Evolutionary conservation across 345 rosid genomes (phyloP).

Genomic region (Lumnitzera racemosa): DNA sequence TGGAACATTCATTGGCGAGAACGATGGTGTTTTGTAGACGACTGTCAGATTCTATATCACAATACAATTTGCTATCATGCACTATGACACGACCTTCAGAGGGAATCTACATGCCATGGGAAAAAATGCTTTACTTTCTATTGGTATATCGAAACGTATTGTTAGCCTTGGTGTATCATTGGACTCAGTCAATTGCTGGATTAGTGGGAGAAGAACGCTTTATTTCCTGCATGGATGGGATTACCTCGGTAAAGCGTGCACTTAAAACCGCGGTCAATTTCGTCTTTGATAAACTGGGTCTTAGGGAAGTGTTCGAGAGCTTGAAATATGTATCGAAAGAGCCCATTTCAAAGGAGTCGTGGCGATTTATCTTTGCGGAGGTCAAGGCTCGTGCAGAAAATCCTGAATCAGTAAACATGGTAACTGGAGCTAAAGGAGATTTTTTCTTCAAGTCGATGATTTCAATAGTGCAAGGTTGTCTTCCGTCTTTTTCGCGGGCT

Average conservation of each 20-base stretch:
- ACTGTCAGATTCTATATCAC: slow-evolving; percentile 43
- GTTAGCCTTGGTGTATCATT: too few relatives aligned
- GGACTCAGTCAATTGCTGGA: too few relatives aligned
- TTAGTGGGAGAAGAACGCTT: too few relatives aligned
- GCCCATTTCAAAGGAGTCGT: slow-evolving; percentile 30
- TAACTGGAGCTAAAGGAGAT: slow-evolving; percentile 47
- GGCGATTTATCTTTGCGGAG: slow-evolving; percentile 39
- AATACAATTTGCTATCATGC: slow-evolving; percentile 39
- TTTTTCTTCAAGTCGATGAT: slow-evolving; percentile 23
- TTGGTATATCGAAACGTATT: too few relatives aligned
- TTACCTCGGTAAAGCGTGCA: too few relatives aligned
- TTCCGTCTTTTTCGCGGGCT: slow-evolving; percentile 17
- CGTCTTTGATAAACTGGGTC: slow-evolving; percentile 2
- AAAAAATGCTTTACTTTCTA: not conserved
- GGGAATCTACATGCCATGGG: slow-evolving; percentile 18
- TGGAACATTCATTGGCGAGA: too few relatives aligned
- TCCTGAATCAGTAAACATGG: slow-evolving; percentile 28
- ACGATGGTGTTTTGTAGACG: slow-evolving; percentile 19
- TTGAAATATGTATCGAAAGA: slow-evolving; percentile 17
- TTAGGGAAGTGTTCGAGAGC: slow-evolving; percentile 24
- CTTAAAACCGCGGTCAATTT: not conserved
- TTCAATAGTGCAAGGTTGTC: slow-evolving; percentile 1
- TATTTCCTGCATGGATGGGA: too few relatives aligned
- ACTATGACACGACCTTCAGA: slow-evolving; percentile 22
- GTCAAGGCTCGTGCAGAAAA: slow-evolving; percentile 19